A percentile compares a stretch with the other conserved stretches of the same genome.
Conservation (phyloP, 106 monocot species). For the Dioscorea dumetorum region DNA sequence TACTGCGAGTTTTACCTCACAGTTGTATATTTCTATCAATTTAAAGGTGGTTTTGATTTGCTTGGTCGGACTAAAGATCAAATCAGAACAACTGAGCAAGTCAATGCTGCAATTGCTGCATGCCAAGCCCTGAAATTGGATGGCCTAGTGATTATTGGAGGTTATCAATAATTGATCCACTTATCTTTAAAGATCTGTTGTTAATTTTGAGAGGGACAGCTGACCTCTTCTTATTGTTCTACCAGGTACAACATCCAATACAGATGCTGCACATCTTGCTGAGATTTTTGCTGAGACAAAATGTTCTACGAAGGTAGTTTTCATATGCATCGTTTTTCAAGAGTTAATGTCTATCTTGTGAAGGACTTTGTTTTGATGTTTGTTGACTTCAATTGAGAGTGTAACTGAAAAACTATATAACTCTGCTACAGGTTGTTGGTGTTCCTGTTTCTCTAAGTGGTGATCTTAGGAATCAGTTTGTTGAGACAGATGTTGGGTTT, state of each 20-base stretch:
- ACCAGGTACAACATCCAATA: slow-evolving; percentile 79
- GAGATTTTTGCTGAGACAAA: slow-evolving; percentile 78
- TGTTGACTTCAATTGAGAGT: neutral
- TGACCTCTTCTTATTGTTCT: slow-evolving; percentile 2
- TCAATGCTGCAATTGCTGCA: slow-evolving; percentile 61
- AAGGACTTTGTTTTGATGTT: neutral
- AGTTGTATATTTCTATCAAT: neutral
- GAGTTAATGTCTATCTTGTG: neutral
- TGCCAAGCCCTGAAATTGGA: slow-evolving; percentile 70
- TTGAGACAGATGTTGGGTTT: slow-evolving; percentile 70
- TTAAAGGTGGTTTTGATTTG: slow-evolving; percentile 86
- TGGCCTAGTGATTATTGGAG: slow-evolving; percentile 93
- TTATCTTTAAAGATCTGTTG: neutral
- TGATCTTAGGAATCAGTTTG: slow-evolving; percentile 70
- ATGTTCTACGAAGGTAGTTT: slow-evolving; percentile 66
- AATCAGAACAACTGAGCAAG: slow-evolving; percentile 77
- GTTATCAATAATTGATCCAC: slow-evolving; percentile 16
- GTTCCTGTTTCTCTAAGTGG: slow-evolving; percentile 67
- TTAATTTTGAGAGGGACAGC: neutral
- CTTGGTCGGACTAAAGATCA: slow-evolving; percentile 86
- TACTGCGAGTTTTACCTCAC: too few relatives aligned
- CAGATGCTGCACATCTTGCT: slow-evolving; percentile 90
- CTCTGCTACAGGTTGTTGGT: slow-evolving; percentile 45
- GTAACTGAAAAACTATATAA: neutral
- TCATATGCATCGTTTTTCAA: neutral